Evolutionary conservation across 768 basidiomycete genomes (phyloP).

Genomic region (Auriculariales sp.): DNA sequence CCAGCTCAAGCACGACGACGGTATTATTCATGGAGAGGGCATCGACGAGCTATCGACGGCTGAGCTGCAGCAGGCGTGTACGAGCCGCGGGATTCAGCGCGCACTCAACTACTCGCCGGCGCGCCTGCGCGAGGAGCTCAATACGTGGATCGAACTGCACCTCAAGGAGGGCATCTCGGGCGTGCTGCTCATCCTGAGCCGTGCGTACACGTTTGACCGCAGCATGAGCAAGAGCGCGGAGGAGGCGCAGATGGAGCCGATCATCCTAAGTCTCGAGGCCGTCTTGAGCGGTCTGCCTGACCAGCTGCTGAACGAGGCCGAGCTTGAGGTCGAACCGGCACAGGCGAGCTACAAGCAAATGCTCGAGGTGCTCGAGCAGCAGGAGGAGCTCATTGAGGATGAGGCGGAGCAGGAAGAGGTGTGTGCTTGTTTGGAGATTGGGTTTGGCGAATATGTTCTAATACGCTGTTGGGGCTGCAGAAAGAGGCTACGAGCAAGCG

Average conservation of each 20-base stretch:
- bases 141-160: conserved; percentile 88
- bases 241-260: conserved; percentile 69
- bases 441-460: background rate
- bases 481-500: conserved; percentile 87
- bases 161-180: conserved; percentile 84
- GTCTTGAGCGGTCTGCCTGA: conserved; percentile 89
- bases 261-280: conserved; percentile 72
- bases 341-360: conserved; percentile 95
- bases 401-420: conserved; percentile 92
- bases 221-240: conserved; percentile 40
- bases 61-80: conserved; percentile 86
- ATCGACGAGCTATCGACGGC: conserved; percentile 81
- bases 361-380: conserved; percentile 92
- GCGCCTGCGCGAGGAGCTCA: conserved; percentile 74
- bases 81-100: conserved; percentile 75
- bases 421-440: conserved; percentile 1
- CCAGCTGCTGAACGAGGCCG: conserved; percentile 91
- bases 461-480: conserved; percentile 8
- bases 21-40: conserved; percentile 72
- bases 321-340: conserved; percentile 88
- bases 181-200: conserved; percentile 81
- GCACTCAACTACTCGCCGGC: conserved; percentile 80
- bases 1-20: conserved; percentile 80
- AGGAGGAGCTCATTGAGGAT: conserved; percentile 98
- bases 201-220: conserved; percentile 88